A percentile compares a stretch with the other conserved stretches of the same genome.
Evolutionary conservation across 2,329 filamentous ascomycete genomes (phyloP).

Genomic region (Diaporthe sp.): DNA sequence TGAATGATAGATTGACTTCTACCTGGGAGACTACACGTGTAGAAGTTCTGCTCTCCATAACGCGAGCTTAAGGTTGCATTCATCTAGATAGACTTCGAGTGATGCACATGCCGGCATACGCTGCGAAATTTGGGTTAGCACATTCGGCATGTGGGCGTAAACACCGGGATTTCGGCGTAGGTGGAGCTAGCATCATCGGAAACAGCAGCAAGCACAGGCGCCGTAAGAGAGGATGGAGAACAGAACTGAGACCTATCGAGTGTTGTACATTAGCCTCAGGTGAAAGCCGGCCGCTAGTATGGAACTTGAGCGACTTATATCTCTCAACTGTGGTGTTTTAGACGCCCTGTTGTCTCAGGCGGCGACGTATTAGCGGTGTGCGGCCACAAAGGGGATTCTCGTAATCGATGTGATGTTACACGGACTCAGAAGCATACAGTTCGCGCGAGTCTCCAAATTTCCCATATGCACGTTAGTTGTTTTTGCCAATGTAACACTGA

Average conservation of each 20-base stretch:
- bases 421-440: not conserved
- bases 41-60: too few relatives aligned
- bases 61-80: not conserved
- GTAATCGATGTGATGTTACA: not conserved
- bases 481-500: not conserved
- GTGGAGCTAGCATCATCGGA: not conserved
- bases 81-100: accelerated
- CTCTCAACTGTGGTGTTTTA: not conserved
- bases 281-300: accelerated
- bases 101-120: not conserved
- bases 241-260: not conserved
- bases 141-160: not conserved
- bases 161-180: not conserved
- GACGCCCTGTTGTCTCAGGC: not conserved
- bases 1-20: too few relatives aligned
- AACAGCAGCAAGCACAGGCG: not conserved
- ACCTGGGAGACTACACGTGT: too few relatives aligned
- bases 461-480: not conserved
- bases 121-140: not conserved
- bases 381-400: not conserved
- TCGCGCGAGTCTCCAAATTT: not conserved
- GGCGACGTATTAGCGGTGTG: not conserved
- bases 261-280: not conserved
- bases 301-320: accelerated
- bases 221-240: not conserved